A percentile compares a stretch with the other conserved stretches of the same genome.
Conservation (phyloP, 2,329 filamentous ascomycete genomes). For the Chrysoporthe austroafricana region DNA sequence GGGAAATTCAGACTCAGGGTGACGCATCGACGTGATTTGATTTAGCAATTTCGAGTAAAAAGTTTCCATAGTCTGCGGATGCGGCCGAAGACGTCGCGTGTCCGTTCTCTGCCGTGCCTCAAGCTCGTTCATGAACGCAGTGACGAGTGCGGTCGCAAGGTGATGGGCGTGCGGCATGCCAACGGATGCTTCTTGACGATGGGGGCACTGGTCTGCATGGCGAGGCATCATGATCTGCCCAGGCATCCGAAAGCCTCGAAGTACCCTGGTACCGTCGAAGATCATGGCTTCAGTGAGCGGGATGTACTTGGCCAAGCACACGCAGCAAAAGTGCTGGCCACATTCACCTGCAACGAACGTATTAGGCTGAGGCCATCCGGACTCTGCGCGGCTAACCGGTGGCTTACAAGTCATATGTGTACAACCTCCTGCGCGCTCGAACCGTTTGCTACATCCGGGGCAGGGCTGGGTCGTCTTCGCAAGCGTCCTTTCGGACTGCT, state of each 20-base stretch:
- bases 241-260: not conserved
- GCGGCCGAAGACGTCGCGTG: not conserved
- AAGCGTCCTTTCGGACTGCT: not conserved
- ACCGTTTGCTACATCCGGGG: not conserved
- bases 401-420: conserved; percentile 3
- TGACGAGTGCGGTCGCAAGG: not conserved
- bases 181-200: not conserved
- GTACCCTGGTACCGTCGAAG: not conserved
- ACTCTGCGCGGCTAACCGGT: too few species aligned
- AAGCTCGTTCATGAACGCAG: not conserved
- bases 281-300: conserved; percentile 2
- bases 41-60: not conserved
- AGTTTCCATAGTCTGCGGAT: not conserved
- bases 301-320: conserved; percentile 1
- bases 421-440: not conserved
- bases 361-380: not conserved
- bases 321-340: conserved; percentile 11
- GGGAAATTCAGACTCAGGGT: not conserved
- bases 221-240: conserved; percentile 3
- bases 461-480: not conserved
- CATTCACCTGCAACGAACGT: conserved; percentile 2
- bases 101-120: not conserved
- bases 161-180: not conserved
- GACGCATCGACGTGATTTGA: not conserved
- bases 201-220: not conserved